Percentiles rank a stretch among this genome's conserved stretches.
Conservation (phyloP, 148 eudicot species). For the Heliosperma pusillum region DNA sequence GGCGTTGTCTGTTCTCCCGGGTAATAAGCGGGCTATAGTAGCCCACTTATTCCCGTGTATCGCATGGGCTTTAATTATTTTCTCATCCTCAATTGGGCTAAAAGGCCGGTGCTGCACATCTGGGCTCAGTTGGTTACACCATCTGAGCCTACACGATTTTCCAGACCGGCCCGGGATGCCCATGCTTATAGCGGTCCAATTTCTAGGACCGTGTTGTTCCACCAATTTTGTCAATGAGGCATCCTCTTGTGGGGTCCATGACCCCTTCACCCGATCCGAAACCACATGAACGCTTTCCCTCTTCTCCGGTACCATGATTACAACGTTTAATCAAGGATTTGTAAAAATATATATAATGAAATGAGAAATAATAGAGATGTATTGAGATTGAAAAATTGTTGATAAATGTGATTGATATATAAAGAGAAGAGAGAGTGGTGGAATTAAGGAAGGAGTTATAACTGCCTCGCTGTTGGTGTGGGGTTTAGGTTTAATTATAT, state of each 20-base stretch:
- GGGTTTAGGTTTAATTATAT: slow-evolving; percentile 15
- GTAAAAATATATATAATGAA: neutral
- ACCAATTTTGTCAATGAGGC: slow-evolving; percentile 36
- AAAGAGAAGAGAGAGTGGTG: neutral
- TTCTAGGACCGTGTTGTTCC: slow-evolving; percentile 53
- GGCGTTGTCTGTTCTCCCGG: slow-evolving; percentile 60
- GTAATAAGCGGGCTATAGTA: slow-evolving; percentile 52
- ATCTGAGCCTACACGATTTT: slow-evolving; percentile 65
- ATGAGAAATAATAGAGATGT: neutral
- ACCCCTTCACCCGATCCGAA: slow-evolving; percentile 36
- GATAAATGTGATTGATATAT: neutral
- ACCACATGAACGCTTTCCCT: slow-evolving; percentile 17
- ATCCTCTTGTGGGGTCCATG: slow-evolving; percentile 73
- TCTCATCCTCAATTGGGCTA: slow-evolving; percentile 44
- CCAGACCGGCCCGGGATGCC: slow-evolving; percentile 62
- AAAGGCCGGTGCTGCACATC: slow-evolving; percentile 55
- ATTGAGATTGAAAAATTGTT: neutral
- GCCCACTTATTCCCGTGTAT: slow-evolving; percentile 63
- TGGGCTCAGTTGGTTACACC: slow-evolving; percentile 77
- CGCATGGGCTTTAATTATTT: slow-evolving; percentile 42
- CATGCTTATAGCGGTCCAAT: slow-evolving; percentile 57
- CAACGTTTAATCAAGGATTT: neutral
- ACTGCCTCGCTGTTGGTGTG: slow-evolving; percentile 32
- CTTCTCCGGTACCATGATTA: slow-evolving; percentile 10
- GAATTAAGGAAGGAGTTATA: slow-evolving; percentile 28